Conservation (phyloP, 441 rosid genomes). For the Manihot esculenta region DNA sequence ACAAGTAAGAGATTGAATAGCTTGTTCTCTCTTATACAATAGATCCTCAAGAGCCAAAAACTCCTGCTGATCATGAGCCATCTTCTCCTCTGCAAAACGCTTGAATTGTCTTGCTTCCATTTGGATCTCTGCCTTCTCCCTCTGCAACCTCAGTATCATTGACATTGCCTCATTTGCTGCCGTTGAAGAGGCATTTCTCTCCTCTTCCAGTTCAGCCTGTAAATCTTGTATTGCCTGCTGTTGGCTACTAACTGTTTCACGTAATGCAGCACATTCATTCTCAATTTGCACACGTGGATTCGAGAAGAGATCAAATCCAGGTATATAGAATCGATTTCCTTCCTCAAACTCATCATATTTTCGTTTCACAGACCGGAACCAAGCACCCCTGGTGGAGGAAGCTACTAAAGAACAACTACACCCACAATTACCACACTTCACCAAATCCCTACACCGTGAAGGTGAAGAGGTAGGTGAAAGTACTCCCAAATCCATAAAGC, state of each 20-base stretch:
- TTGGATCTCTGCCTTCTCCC: slow-evolving; percentile 92
- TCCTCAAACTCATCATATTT: slow-evolving; percentile 63
- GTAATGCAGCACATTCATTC: slow-evolving; percentile 70
- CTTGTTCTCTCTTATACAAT: slow-evolving; percentile 87
- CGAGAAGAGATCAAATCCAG: slow-evolving; percentile 51
- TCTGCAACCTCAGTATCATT: slow-evolving; percentile 92
- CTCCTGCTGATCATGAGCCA: slow-evolving; percentile 90
- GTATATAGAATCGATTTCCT: slow-evolving; percentile 44
- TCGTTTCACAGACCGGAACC: slow-evolving; percentile 76
- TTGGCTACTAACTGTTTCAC: slow-evolving; percentile 72
- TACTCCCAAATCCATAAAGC: slow-evolving; percentile 55
- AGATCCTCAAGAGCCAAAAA: slow-evolving; percentile 66
- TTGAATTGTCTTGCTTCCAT: slow-evolving; percentile 95
- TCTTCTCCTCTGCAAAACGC: slow-evolving; percentile 89
- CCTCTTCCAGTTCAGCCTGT: slow-evolving; percentile 76
- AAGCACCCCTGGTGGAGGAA: slow-evolving; percentile 34
- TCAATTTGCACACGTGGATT: slow-evolving; percentile 79
- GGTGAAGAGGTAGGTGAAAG: slow-evolving; percentile 25
- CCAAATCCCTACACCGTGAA: slow-evolving; percentile 33
- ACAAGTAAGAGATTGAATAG: slow-evolving; percentile 67
- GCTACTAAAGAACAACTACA: slow-evolving; percentile 45
- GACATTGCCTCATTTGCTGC: slow-evolving; percentile 99
- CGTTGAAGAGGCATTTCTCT: slow-evolving; percentile 87
- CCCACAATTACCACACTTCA: slow-evolving; percentile 63
- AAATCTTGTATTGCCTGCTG: slow-evolving; percentile 70